A percentile compares a stretch with the other conserved stretches of the same genome.
These are phyloP conservation scores for Sugiyamaella japonica DNA, from an alignment of 1,139 yeast species.

Conservation along the genomic window DNA sequence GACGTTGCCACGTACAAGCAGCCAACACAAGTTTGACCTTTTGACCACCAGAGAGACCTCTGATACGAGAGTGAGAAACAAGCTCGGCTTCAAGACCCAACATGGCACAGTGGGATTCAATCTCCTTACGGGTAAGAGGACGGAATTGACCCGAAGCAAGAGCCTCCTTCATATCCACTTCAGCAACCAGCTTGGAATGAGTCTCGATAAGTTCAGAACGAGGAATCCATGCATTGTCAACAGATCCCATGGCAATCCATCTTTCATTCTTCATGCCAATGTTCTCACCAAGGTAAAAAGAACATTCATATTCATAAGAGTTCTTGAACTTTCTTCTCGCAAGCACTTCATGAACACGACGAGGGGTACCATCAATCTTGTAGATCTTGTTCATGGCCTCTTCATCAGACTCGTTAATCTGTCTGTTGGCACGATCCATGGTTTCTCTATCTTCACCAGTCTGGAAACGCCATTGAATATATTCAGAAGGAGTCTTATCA, in stretches of 20 bases:
- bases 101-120: slow-evolving; percentile 97
- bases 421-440: slow-evolving; percentile 99
- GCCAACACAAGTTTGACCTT: slow-evolving; percentile 99
- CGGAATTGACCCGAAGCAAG: slow-evolving; percentile 99
- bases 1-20: slow-evolving; percentile 99
- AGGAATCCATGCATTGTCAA: slow-evolving; percentile 99
- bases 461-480: slow-evolving; percentile 99
- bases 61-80: slow-evolving; percentile 99
- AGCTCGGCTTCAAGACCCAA: slow-evolving; percentile 98
- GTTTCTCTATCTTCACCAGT: slow-evolving; percentile 99
- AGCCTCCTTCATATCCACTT: slow-evolving; percentile 99
- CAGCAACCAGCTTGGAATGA: slow-evolving; percentile 98
- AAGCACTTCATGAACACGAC: slow-evolving; percentile 94
- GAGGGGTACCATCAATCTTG: slow-evolving; percentile 97
- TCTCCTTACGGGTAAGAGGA: slow-evolving; percentile 99
- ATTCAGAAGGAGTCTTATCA: slow-evolving; percentile 99
- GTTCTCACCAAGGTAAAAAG: slow-evolving; percentile 96
- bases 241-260: slow-evolving; percentile 99
- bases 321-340: slow-evolving; percentile 99
- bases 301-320: slow-evolving; percentile 99
- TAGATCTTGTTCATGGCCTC: slow-evolving; percentile 98
- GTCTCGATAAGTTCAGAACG: slow-evolving; percentile 99
- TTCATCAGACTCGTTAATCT: slow-evolving; percentile 95
- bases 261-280: slow-evolving; percentile 98
- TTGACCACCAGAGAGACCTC: slow-evolving; percentile 99